Evolutionary conservation across 768 basidiomycete species (phyloP), one percentile per base, ranked within the genome.

Genomic region (Hypholoma fasciculare): DNA sequence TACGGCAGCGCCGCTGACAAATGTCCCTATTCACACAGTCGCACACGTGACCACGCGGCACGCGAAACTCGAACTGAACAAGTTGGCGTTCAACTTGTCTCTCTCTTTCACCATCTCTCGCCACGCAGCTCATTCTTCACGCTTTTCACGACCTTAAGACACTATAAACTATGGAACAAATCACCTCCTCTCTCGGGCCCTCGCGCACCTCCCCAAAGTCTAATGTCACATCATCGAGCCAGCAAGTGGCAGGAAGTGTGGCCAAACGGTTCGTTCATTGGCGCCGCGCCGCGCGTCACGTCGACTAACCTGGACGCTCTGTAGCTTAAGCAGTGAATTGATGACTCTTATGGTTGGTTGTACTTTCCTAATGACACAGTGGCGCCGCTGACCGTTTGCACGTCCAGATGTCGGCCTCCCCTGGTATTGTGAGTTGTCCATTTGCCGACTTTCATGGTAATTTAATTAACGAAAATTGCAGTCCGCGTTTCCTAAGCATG

Each of bases 401-500:
- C 52, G 27, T 63, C 30, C 58, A 94, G 92, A 93, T 93, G 91
- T 89, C 91, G 57, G 84, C 89, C 43, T 90, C 90, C n/a, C 88
- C 91, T 47, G 92, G 91, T 57, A 92, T 93, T 64, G 92, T 94
- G 58, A 67, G 89, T 78, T 27, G 37, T 27, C 26, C 20, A 20
- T 54, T 40, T 8, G 42, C 34, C n/a, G 30, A 23, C 8, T 34
- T 54, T 8, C 5, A n/a, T 20, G 57, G 36, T 37, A 49, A 56
- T 38, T 44, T 58, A n/a, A 57, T 42, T 52, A 51, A 40, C 52
- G 59, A 27, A 64, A 52, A n/a, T 26, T 14, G 14, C 63, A 94
- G 92, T 93, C 93, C 49, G 94, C 94, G 7, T 95, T 94, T 71
- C 94, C 94, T 1, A 93, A 89, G 68, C 86, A 84, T 59, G 93